Evolutionary conservation across 1,139 yeast species (phyloP), one percentile per base, ranked within the genome.

Genomic region (Geotrichum europaeum): DNA sequence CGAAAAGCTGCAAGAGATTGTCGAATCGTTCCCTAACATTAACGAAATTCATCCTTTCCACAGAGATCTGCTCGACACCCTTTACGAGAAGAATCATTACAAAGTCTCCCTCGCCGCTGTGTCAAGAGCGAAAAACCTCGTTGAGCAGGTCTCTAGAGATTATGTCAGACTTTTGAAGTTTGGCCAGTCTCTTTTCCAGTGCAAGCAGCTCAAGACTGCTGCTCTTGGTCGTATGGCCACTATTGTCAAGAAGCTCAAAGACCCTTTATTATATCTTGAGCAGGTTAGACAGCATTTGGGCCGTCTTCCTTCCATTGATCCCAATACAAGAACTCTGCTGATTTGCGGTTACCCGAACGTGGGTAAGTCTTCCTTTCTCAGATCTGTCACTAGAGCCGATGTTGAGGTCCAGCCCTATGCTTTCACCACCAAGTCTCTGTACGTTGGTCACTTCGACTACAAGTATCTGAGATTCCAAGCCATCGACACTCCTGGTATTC

Each of bases 181-280:
- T 72, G 99, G 99, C 71, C 99, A 94, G 79, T 91, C 98, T 32
- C 80, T 94, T 66, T 95, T 91, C 78, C 99, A 95, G 79, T 94
- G 99, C 82, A 94, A 94, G 78, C 99, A 95, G 79, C 84, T 94
- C 75, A 94, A 94, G 78, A 84, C 97, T 72, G 99, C 99, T 68
- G 99, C 98, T 47, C 80, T 94, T 69, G 99, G 99, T 81, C 88
- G 99, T 78, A 94, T 94, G 99, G 99, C 99, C 62, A 94, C 99
- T 57, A 90, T 94, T 71, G 85, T 86, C 70, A 94, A 94, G 81
- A 90, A 95, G 70, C 83, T 94, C 73, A 95, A 92, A 78, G 99
- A 94, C 75, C 95, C 99, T 49, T 81, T 94, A 65, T 82, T 84
- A 56, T 94, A 95, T 78, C 81, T 94, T 74, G 99, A 94, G 78